Evolutionary conservation across 208 protist genomes (phyloP).

Genomic region (Novymonas esmeraldas): DNA sequence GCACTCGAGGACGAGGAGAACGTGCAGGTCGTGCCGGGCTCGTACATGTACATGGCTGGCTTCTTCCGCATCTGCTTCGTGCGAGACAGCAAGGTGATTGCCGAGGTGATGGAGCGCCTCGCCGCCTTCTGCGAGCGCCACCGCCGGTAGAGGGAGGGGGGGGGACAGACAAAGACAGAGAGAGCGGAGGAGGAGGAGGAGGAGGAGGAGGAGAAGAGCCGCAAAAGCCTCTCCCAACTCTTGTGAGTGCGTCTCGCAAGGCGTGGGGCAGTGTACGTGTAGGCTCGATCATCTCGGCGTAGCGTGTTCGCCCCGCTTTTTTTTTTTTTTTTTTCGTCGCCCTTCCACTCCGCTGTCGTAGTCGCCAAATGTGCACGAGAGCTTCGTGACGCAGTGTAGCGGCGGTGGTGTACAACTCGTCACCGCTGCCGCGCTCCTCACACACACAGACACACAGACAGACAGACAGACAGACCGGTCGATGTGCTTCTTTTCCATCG

Average conservation of each 20-base stretch:
- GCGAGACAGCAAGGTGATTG: constrained; percentile 60
- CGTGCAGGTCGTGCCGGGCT: constrained; percentile 90
- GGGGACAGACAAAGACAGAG: neutral
- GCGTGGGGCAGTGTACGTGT: too few species aligned
- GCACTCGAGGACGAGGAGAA: constrained; percentile 84
- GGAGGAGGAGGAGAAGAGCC: constrained; percentile 16
- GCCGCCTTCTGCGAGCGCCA: constrained; percentile 71
- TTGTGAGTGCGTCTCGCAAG: too few species aligned
- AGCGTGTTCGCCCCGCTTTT: too few species aligned
- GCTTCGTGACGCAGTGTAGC: too few species aligned
- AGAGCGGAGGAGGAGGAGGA: constrained; percentile 7
- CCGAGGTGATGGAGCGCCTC: constrained; percentile 82
- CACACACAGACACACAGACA: too few species aligned
- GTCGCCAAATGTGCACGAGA: too few species aligned
- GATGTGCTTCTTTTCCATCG: neutral
- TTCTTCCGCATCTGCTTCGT: constrained; percentile 81
- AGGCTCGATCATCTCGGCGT: too few species aligned
- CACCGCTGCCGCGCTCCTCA: constrained; percentile 12
- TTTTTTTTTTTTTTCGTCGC: too few species aligned
- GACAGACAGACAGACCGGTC: too few species aligned
- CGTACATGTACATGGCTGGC: constrained; percentile 76
- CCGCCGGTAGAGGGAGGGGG: constrained; percentile 17
- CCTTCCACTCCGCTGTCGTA: too few species aligned
- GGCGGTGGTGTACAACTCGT: too few species aligned
- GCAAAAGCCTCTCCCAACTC: too few species aligned